Conservation (phyloP, 148 eudicot species). For the Diospyros kaki region DNA sequence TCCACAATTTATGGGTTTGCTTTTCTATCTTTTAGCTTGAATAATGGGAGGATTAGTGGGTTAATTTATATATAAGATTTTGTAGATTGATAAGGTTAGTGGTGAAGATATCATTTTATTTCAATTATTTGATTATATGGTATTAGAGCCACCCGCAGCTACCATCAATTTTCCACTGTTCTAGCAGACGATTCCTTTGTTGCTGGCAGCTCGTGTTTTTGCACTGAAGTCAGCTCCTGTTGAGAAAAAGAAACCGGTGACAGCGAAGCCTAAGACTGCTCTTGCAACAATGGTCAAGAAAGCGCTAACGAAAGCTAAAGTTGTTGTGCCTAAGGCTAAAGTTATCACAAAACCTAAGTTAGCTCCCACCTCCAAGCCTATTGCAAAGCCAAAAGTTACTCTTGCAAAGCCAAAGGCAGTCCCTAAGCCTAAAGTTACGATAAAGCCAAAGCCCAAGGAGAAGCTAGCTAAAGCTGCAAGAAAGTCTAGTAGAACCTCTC, state of each 20-base stretch:
- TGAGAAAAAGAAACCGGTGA: constrained; percentile 21
- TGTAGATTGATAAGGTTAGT: no score
- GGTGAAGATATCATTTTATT: no score
- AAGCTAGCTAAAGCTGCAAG: constrained; percentile 52
- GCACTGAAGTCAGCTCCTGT: constrained; percentile 22
- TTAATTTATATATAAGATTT: no score
- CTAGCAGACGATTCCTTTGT: neutral
- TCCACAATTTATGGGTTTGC: no score
- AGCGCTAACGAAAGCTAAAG: constrained; percentile 12
- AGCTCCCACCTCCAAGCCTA: constrained; percentile 30
- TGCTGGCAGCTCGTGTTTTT: constrained; percentile 22
- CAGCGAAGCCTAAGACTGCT: constrained; percentile 21
- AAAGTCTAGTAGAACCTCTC: constrained; percentile 37
- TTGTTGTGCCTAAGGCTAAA: constrained; percentile 14
- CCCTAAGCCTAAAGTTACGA: constrained; percentile 18
- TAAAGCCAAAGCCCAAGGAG: constrained; percentile 27
- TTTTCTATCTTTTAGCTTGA: no score
- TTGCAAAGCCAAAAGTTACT: constrained; percentile 24
- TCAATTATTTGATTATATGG: no score
- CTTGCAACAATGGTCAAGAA: constrained; percentile 13
- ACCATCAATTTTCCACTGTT: no score
- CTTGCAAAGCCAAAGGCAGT: constrained; percentile 27
- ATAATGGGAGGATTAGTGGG: no score
- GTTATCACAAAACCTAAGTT: constrained; percentile 18
- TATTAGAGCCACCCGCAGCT: no score